Evolutionary conservation across 345 rosid species (phyloP).

Genomic region (Lepidium aucheri): DNA sequence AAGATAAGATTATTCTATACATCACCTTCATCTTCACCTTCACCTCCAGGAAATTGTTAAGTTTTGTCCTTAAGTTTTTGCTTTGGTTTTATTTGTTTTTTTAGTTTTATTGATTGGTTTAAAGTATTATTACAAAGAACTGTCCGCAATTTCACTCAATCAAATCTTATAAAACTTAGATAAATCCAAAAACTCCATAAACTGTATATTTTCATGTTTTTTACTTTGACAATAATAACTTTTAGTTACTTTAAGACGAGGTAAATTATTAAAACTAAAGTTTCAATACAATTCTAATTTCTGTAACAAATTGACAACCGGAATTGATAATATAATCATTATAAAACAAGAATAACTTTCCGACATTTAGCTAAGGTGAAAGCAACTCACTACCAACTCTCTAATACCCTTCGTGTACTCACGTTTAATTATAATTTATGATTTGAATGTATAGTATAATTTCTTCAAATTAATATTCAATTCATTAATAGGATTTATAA

Average conservation of each 20-base stretch:
- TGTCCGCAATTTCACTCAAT: not conserved
- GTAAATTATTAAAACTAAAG: too few species aligned
- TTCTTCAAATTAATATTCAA: too few species aligned
- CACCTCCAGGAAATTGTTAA: not conserved
- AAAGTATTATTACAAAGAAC: not conserved
- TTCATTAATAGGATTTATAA: too few species aligned
- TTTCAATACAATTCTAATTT: not conserved
- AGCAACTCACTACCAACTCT: slow-evolving; percentile 8
- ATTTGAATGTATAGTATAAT: slow-evolving; percentile 6
- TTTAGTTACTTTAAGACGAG: not conserved
- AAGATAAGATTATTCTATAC: not conserved
- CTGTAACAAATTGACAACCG: not conserved
- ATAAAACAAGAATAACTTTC: slow-evolving; percentile 1
- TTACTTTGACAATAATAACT: not conserved
- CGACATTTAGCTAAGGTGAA: slow-evolving; percentile 1
- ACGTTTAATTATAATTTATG: slow-evolving; percentile 11
- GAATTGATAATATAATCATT: not conserved
- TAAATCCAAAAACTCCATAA: not conserved
- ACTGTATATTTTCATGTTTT: not conserved
- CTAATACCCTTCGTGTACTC: not conserved
- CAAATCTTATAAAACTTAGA: not conserved
- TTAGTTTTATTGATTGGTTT: not conserved
- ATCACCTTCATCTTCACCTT: slow-evolving; percentile 1
- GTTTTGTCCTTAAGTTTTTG: not conserved
- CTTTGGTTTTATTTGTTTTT: too few species aligned